These are phyloP conservation scores for Kodamaea ohmeri DNA, from an alignment of 1,139 yeast species.

Conservation along the genomic window DNA sequence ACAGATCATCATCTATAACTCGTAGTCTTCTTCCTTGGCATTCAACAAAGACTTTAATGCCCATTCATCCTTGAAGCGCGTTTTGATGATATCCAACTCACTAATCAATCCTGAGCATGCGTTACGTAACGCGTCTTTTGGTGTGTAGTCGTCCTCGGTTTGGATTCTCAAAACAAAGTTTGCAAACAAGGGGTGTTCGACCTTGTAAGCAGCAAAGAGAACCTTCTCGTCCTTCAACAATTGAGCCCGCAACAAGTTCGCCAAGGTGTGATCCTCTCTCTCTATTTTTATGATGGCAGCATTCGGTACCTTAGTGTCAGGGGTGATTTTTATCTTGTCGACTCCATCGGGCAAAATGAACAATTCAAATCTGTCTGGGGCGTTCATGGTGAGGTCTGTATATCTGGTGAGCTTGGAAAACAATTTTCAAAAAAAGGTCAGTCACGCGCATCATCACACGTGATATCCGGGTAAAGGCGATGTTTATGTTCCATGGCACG, in stretches of 20 bases:
- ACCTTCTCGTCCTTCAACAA: constrained; percentile 83
- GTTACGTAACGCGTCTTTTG: constrained; percentile 82
- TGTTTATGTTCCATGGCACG: constrained; percentile 1
- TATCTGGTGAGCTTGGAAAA: background rate
- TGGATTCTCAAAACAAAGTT: constrained; percentile 90
- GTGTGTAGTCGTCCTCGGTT: constrained; percentile 92
- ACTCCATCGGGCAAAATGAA: constrained; percentile 97
- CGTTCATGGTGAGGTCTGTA: constrained; percentile 60
- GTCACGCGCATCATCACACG: background rate
- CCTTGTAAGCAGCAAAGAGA: constrained; percentile 92
- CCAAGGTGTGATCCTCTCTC: constrained; percentile 96
- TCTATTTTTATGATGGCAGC: constrained; percentile 91
- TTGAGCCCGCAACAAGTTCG: constrained; percentile 83
- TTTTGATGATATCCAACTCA: constrained; percentile 70
- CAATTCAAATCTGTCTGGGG: constrained; percentile 97
- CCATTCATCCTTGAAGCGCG: constrained; percentile 89
- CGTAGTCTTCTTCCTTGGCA: constrained; percentile 50
- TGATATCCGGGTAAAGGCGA: constrained; percentile 5
- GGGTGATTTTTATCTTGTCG: constrained; percentile 80
- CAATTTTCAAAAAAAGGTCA: background rate
- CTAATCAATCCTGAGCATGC: constrained; percentile 84
- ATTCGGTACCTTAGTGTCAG: constrained; percentile 93
- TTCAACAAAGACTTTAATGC: constrained; percentile 72
- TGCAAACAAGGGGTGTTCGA: constrained; percentile 96
- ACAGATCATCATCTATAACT: no score